Conservation (phyloP, 23 red algal genomes). For the Gracilaria gracilis region DNA sequence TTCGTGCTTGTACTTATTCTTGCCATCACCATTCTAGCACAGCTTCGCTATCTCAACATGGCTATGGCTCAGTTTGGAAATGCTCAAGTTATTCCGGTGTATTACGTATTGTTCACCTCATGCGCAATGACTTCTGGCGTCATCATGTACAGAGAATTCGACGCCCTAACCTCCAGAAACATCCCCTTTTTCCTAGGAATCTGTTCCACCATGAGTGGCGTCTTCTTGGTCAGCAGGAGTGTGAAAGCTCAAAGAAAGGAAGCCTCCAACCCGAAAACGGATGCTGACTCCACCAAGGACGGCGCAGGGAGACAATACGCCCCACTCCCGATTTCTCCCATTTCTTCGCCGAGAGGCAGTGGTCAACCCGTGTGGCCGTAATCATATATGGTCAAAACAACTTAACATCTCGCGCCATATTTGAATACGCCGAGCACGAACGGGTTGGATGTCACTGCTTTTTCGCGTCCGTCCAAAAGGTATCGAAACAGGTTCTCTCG, state of each 20-base stretch:
- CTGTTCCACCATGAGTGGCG: slow-evolving; percentile 73
- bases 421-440: background rate
- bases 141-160: slow-evolving; percentile 82
- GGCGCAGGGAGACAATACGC: background rate
- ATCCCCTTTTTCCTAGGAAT: slow-evolving; percentile 78
- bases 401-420: background rate
- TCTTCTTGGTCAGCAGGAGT: slow-evolving; percentile 68
- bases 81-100: slow-evolving; percentile 86
- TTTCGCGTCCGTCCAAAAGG: background rate
- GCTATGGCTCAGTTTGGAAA: slow-evolving; percentile 86
- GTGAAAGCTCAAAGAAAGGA: slow-evolving; percentile 7
- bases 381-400: background rate
- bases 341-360: slow-evolving; percentile 58
- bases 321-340: slow-evolving; percentile 55
- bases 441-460: background rate
- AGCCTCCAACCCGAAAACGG: slow-evolving; percentile 7
- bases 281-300: background rate
- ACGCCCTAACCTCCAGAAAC: slow-evolving; percentile 41
- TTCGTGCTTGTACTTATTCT: slow-evolving; percentile 65
- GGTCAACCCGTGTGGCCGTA: slow-evolving; percentile 55
- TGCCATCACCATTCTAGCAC: slow-evolving; percentile 64
- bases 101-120: slow-evolving; percentile 89
- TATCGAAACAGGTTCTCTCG: background rate
- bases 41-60: slow-evolving; percentile 78
- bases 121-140: slow-evolving; percentile 77